Conservation (phyloP, 768 basidiomycete species). For the Tylopilus vinaceipallidus region DNA sequence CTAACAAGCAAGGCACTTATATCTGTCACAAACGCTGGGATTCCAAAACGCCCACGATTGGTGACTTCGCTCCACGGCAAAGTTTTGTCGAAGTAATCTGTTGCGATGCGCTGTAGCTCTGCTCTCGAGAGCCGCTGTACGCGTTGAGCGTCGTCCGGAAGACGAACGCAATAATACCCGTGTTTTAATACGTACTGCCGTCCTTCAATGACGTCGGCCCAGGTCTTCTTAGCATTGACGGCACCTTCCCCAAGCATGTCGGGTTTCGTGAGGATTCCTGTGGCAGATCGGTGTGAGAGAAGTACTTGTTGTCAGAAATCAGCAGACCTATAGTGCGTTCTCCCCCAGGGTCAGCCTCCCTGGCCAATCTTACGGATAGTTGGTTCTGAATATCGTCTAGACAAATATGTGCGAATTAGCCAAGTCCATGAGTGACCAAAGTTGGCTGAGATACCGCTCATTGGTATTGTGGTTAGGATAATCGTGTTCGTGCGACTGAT, state of each 20-base stretch:
- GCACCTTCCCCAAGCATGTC: conserved; percentile 50
- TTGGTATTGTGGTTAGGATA: conserved; percentile 65
- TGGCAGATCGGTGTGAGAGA: background rate
- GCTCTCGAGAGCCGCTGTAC: conserved; percentile 32
- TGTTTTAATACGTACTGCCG: conserved; percentile 44
- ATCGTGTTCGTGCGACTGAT: conserved; percentile 52
- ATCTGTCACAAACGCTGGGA: conserved; percentile 47
- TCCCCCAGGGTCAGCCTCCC: conserved; percentile 49
- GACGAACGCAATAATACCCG: conserved; percentile 66
- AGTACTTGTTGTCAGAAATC: background rate
- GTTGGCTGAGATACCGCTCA: conserved; percentile 45
- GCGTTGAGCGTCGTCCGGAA: conserved; percentile 60
- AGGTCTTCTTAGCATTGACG: conserved; percentile 38
- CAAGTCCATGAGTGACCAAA: background rate
- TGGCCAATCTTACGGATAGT: conserved; percentile 52
- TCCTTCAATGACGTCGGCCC: conserved; percentile 55
- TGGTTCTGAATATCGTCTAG: conserved; percentile 71
- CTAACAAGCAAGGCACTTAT: conserved; percentile 53
- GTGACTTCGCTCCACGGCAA: conserved; percentile 54
- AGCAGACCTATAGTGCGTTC: conserved; percentile 59
- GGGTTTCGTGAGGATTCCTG: conserved; percentile 72
- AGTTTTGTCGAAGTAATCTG: conserved; percentile 45
- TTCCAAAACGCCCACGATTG: conserved; percentile 51
- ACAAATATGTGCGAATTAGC: background rate
- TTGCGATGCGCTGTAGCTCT: conserved; percentile 38